Conservation (phyloP, 164 flowering plant genomes). For the Magnolia officinalis region DNA sequence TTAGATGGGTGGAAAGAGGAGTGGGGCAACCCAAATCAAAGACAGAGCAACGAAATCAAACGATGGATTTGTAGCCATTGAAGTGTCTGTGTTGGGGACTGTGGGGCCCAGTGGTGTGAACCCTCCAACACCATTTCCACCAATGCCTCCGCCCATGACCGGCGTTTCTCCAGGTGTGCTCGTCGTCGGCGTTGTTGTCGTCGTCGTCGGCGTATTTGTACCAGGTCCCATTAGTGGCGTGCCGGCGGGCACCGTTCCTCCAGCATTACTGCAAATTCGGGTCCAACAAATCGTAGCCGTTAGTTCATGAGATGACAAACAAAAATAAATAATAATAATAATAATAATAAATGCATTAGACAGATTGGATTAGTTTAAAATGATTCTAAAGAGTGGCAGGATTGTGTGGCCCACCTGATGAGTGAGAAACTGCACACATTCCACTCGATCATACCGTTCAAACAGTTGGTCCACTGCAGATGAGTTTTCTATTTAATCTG, state of each 20-base stretch:
- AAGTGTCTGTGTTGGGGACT: not conserved
- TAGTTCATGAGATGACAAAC: too few relatives aligned
- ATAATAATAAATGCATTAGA: too few relatives aligned
- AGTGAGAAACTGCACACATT: too few relatives aligned
- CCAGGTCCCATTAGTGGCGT: not conserved
- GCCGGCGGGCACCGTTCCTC: not conserved
- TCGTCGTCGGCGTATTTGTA: not conserved
- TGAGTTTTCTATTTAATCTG: too few relatives aligned
- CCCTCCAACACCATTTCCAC: not conserved
- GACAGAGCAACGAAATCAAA: not conserved
- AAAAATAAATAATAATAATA: too few relatives aligned
- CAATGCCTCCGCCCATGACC: not conserved
- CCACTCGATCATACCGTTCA: too few relatives aligned
- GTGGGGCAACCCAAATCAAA: not conserved
- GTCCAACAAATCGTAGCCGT: not conserved
- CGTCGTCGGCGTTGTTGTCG: not conserved
- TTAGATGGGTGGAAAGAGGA: slow-evolving; percentile 1
- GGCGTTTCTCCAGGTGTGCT: not conserved
- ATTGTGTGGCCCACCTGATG: too few relatives aligned
- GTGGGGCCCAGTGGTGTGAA: not conserved
- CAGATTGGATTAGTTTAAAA: too few relatives aligned
- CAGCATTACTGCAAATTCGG: not conserved
- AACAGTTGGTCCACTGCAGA: too few relatives aligned
- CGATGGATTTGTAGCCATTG: not conserved
- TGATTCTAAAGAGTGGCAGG: too few relatives aligned